A percentile compares a stretch with the other conserved stretches of the same genome.
Evolutionary conservation across 2,329 filamentous ascomycete species (phyloP).

Genomic region (Westerdykella ornata): DNA sequence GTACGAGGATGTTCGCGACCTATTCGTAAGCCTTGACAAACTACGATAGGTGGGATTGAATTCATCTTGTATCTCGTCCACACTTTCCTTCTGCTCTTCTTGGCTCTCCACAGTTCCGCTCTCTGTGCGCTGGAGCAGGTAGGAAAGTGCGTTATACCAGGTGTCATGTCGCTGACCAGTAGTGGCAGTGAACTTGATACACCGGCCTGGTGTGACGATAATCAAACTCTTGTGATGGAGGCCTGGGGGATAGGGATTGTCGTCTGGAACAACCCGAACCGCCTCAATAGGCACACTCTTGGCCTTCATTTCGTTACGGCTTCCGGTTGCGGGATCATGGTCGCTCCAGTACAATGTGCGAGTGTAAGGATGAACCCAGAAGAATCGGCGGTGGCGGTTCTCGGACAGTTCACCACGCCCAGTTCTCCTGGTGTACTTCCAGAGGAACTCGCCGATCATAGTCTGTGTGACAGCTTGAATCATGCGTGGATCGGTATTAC

Average conservation of each 20-base stretch:
- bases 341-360: constrained; percentile 96
- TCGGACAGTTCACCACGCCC: constrained; percentile 83
- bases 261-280: constrained; percentile 83
- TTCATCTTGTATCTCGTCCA: constrained; percentile 57
- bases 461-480: constrained; percentile 98
- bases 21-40: constrained; percentile 48
- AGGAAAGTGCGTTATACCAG: constrained; percentile 96
- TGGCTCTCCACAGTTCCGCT: constrained; percentile 43
- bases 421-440: constrained; percentile 96
- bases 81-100: constrained; percentile 53
- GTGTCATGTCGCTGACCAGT: constrained; percentile 94
- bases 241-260: constrained; percentile 91
- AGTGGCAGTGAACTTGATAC: constrained; percentile 87
- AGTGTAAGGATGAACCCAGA: constrained; percentile 98
- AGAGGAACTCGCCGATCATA: constrained; percentile 98
- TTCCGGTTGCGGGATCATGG: constrained; percentile 71
- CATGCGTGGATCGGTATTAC: constrained; percentile 85
- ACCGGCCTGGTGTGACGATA: constrained; percentile 79
- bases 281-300: constrained; percentile 95
- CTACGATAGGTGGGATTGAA: constrained; percentile 63
- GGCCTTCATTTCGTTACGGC: constrained; percentile 66
- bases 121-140: constrained; percentile 70
- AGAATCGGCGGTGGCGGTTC: constrained; percentile 88
- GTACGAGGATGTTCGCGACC: constrained; percentile 60
- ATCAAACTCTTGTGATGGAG: constrained; percentile 91